Percentiles rank a stretch among this genome's conserved stretches.
These are phyloP conservation scores for Cladosporium halotolerans DNA, from an alignment of 2,329 filamentous ascomycete species.

Conservation along the genomic window DNA sequence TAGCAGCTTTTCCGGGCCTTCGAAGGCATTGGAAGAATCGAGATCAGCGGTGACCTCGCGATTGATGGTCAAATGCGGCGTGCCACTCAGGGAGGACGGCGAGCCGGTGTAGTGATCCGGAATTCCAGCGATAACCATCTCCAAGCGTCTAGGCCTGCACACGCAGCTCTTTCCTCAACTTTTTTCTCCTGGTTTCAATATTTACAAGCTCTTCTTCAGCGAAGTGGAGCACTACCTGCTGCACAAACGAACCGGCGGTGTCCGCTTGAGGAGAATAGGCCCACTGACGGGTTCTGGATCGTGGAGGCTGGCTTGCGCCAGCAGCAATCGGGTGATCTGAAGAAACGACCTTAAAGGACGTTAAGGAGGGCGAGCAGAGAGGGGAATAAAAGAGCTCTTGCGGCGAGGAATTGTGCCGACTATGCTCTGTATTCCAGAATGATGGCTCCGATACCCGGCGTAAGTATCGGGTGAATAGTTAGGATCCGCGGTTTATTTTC, in stretches of 20 bases:
- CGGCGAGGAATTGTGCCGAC: constrained; percentile 81
- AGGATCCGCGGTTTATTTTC: constrained; percentile 58
- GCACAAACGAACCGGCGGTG: constrained; percentile 88
- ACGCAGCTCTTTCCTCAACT: not conserved
- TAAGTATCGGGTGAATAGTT: constrained; percentile 76
- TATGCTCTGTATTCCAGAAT: constrained; percentile 38
- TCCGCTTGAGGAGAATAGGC: constrained; percentile 75
- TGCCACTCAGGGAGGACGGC: constrained; percentile 69
- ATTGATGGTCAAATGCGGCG: constrained; percentile 92
- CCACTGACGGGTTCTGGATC: constrained; percentile 56
- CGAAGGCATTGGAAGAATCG: constrained; percentile 93
- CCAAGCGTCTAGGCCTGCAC: constrained; percentile 34
- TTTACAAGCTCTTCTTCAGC: constrained; percentile 7
- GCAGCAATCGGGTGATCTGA: constrained; percentile 53
- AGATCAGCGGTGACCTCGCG: constrained; percentile 81
- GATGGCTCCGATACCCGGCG: constrained; percentile 73
- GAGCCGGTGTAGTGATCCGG: constrained; percentile 70
- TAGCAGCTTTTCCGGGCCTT: constrained; percentile 95
- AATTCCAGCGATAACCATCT: constrained; percentile 80
- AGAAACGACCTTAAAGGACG: constrained; percentile 62
- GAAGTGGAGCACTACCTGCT: constrained; percentile 89
- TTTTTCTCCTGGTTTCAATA: not conserved
- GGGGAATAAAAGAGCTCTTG: constrained; percentile 74
- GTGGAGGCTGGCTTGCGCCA: constrained; percentile 79
- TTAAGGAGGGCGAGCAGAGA: constrained; percentile 89